Base-by-base conservation (phyloP, 495 filamentous ascomycete species). In the Penicillium bialowiezense region DNA sequence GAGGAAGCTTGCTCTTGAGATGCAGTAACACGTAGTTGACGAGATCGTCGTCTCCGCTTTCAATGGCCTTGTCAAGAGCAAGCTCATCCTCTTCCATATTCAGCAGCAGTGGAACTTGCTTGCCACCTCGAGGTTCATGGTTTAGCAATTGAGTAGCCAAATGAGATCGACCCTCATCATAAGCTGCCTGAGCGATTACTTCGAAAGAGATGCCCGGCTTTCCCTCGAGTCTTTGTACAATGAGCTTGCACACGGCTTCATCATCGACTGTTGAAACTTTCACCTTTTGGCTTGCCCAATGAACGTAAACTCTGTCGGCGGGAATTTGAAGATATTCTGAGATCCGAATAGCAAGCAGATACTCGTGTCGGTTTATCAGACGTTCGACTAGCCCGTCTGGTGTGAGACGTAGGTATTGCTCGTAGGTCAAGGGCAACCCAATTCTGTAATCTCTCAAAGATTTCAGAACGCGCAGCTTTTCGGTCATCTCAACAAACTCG, bases 401-500 rank as follows among this genome's bases (percentile, higher is more conserved):
- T 0, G 89, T 91, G 24, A 98, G 81, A 14, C 90, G 89, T 48
- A 90, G 75, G 61, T 84, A 89, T 69, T 97, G 91, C 21, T 97
- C 90, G 60, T 93, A 93, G 9, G 90, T 93, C n/a, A 97, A 58
- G 0, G 93, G 89, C 13, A 98, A 56, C 10, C 95, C 93, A 45
- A 98, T 85, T 59, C 93, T 85, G 58, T 90, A 97, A 63, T 87
- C 95, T 38, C 93, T 79, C 3, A 90, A 84, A 13, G 95, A 92
- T 59, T 95, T 96, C 24, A 98, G 77, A 3, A 98, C 90, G 39
- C 93, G 85, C 14, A 97, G 70, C 9, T 86, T 91, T 67, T 98
- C 93, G 54, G 89, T 96, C 89, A 96, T 97, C 48, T 97, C 91
- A 21, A 98, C 95, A 65, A 97, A 98, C 48, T 97, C 92, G 54